These are phyloP conservation scores for Xylaria sp. DNA, from an alignment of 2,329 filamentous ascomycete genomes.

Conservation along the genomic window DNA sequence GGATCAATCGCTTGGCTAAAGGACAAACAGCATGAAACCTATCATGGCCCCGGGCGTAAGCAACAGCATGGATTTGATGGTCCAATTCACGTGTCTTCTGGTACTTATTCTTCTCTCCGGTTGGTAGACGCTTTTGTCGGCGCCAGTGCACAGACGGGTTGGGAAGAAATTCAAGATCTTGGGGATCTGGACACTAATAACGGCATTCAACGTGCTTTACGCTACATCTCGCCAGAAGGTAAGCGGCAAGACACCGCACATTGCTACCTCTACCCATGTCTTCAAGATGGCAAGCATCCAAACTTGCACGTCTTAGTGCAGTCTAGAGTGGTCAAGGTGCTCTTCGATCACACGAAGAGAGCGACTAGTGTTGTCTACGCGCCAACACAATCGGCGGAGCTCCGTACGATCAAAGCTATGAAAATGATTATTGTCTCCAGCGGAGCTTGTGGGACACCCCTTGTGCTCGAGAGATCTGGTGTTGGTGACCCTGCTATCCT, in stretches of 20 bases:
- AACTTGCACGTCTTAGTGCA: slow-evolving; percentile 40
- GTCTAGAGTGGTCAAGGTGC: slow-evolving; percentile 47
- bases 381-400: neutral
- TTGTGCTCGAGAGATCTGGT: neutral
- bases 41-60: neutral
- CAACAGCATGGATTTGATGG: slow-evolving; percentile 9
- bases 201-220: neutral
- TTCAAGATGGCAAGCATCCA: slow-evolving; percentile 34
- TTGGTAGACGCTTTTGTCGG: neutral
- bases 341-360: slow-evolving; percentile 53
- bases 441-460: neutral
- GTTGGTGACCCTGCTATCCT: neutral
- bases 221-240: slow-evolving; percentile 30
- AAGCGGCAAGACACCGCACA: slow-evolving; percentile 35
- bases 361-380: slow-evolving; percentile 57
- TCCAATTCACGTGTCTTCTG: slow-evolving; percentile 4
- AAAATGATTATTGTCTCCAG: neutral
- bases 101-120: neutral
- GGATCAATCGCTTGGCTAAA: too few species aligned
- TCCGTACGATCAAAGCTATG: neutral
- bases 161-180: neutral
- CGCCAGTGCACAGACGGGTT: neutral
- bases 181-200: slow-evolving; percentile 35
- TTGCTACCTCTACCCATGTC: slow-evolving; percentile 33
- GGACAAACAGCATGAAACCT: neutral